Conservation (phyloP, 768 basidiomycete species). For the Panus rudis region DNA sequence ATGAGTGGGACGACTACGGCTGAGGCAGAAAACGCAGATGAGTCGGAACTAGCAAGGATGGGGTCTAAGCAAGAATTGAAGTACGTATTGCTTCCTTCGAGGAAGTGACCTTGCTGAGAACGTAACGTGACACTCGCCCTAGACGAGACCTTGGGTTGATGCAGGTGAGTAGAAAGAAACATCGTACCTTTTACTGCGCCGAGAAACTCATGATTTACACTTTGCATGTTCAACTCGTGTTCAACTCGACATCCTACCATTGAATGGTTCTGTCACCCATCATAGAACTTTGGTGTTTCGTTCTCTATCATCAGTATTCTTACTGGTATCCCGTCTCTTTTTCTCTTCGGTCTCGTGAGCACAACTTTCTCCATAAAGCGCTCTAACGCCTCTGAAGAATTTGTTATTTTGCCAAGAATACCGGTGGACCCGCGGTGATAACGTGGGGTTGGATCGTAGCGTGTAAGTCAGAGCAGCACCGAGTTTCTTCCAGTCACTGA, state of each 20-base stretch:
- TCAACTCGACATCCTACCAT: not conserved
- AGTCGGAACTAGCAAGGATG: slow-evolving; percentile 60
- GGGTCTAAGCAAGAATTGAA: slow-evolving; percentile 67
- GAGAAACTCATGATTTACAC: not conserved
- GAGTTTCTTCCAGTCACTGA: not conserved
- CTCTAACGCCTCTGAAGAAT: not conserved
- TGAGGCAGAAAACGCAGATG: slow-evolving; percentile 42
- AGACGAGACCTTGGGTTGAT: slow-evolving; percentile 59
- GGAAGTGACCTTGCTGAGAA: slow-evolving; percentile 1
- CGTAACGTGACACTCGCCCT: not conserved
- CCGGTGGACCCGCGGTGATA: slow-evolving; percentile 73
- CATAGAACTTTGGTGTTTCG: slow-evolving; percentile 64
- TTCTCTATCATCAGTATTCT: slow-evolving; percentile 75
- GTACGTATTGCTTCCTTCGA: slow-evolving; percentile 27
- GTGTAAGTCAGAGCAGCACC: slow-evolving; percentile 32
- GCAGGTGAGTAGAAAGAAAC: slow-evolving; percentile 50
- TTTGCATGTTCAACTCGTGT: not conserved
- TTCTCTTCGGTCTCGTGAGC: slow-evolving; percentile 60
- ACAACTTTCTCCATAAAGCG: not conserved
- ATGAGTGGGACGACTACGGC: too few relatives aligned
- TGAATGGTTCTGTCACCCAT: not conserved
- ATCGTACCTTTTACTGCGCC: too few relatives aligned
- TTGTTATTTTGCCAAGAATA: slow-evolving; percentile 55
- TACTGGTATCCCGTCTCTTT: slow-evolving; percentile 65
- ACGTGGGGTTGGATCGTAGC: slow-evolving; percentile 70